Evolutionary conservation across 2,329 filamentous ascomycete genomes (phyloP).

Genomic region (Byssochlamys sp.): DNA sequence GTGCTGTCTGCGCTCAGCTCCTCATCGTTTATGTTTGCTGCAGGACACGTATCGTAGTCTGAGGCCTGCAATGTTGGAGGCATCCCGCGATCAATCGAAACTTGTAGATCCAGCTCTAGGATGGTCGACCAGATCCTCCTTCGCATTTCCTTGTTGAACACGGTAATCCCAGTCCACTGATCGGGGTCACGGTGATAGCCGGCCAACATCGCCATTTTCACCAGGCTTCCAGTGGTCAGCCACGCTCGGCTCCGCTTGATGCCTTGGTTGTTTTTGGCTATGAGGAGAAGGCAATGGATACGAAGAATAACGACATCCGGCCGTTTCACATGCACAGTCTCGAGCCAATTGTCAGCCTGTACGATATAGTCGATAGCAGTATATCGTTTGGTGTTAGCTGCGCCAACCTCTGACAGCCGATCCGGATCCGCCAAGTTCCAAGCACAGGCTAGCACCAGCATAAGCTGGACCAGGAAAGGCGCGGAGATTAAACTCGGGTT

Average conservation of each 20-base stretch:
- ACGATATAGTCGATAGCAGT: slow-evolving; percentile 60
- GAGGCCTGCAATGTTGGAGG: slow-evolving; percentile 35
- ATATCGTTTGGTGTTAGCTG: slow-evolving; percentile 18
- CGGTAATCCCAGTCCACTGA: slow-evolving; percentile 23
- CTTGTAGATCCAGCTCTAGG: slow-evolving; percentile 47
- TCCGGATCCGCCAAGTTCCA: slow-evolving; percentile 27
- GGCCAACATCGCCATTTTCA: slow-evolving; percentile 44
- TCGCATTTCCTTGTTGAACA: slow-evolving; percentile 39
- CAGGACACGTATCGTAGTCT: slow-evolving; percentile 41
- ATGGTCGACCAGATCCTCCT: slow-evolving; percentile 50
- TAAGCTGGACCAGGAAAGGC: slow-evolving; percentile 26
- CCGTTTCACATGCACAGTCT: slow-evolving; percentile 59
- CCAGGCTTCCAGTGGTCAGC: slow-evolving; percentile 41
- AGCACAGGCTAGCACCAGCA: slow-evolving; percentile 29
- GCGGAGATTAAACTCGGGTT: slow-evolving; percentile 19
- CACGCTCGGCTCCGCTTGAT: slow-evolving; percentile 45
- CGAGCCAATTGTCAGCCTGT: slow-evolving; percentile 80
- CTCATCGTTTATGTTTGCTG: slow-evolving; percentile 44
- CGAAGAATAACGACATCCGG: slow-evolving; percentile 43
- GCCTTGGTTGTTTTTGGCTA: slow-evolving; percentile 43
- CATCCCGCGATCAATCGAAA: slow-evolving; percentile 47
- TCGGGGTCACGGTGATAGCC: slow-evolving; percentile 41
- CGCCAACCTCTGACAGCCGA: slow-evolving; percentile 19
- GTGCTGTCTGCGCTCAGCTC: slow-evolving; percentile 32
- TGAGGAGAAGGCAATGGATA: slow-evolving; percentile 41